phyloP scores from a whole-genome alignment of 352 stramenopile species.

The Phytopythium vexans region DNA sequence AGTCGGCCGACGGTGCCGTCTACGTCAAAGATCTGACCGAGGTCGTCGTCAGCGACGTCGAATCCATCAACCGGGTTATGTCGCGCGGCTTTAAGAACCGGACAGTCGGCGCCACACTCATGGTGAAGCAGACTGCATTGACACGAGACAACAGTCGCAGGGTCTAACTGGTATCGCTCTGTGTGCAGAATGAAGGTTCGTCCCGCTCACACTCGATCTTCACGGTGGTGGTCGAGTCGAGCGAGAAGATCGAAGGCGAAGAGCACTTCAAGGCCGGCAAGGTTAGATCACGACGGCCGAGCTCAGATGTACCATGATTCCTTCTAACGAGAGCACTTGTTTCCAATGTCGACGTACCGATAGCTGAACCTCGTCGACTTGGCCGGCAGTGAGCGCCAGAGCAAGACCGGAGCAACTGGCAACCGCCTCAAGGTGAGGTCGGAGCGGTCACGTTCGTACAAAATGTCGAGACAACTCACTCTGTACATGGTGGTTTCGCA shows the following conservation, averaged over 20 bases:
- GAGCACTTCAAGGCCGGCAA: constrained; percentile 84
- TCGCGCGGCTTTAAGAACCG: constrained; percentile 81
- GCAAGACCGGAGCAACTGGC: constrained; percentile 80
- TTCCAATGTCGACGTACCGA: neutral
- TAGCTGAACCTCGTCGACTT: constrained; percentile 84
- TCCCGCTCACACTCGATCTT: constrained; percentile 87
- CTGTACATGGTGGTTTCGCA: constrained; percentile 10
- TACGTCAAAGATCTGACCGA: constrained; percentile 90
- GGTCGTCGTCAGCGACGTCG: constrained; percentile 69
- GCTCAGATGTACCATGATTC: neutral
- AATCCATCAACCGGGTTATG: constrained; percentile 85
- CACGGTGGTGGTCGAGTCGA: constrained; percentile 79
- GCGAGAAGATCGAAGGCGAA: constrained; percentile 66
- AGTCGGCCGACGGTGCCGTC: constrained; percentile 72
- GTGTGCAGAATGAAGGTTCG: constrained; percentile 69
- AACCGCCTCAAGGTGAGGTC: constrained; percentile 59
- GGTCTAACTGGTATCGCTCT: neutral
- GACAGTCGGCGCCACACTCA: constrained; percentile 75
- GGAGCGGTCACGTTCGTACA: neutral
- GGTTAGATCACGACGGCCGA: constrained; percentile 16
- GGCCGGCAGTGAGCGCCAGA: constrained; percentile 78
- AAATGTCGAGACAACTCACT: neutral
- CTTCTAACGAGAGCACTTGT: neutral
- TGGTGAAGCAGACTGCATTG: constrained; percentile 30
- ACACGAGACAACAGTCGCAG: neutral